These are phyloP conservation scores for Helianthus annuus DNA, from an alignment of 129 eudicot genomes.

Conservation along the genomic window HanXRQr2.0-SUNRISE NC_035435.2:157365760-157366259, in stretches of 20 bases:
- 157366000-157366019: slow-evolving; percentile 69
- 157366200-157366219: slow-evolving; percentile 43
- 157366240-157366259: slow-evolving; percentile 41
- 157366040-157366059: slow-evolving; percentile 61
- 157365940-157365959: slow-evolving; percentile 66
- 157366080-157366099: not conserved
- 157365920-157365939: slow-evolving; percentile 79
- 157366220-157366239: slow-evolving; percentile 42
- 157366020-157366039: slow-evolving; percentile 54
- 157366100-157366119: not conserved
- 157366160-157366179: slow-evolving; percentile 47
- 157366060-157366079: slow-evolving; percentile 34
- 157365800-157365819: too few relatives aligned
- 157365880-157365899: slow-evolving; percentile 81
- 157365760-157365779: slow-evolving; percentile 40
- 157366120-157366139: not conserved
- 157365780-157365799: too few relatives aligned
- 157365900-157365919: slow-evolving; percentile 90
- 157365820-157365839: too few relatives aligned
- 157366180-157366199: slow-evolving; percentile 40
- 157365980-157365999: slow-evolving; percentile 59
- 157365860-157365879: slow-evolving; percentile 65
- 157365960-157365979: slow-evolving; percentile 56
- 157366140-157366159: slow-evolving; percentile 39
- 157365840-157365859: too few relatives aligned